Evolutionary conservation across 169 alveolate genomes (phyloP).

Genomic region (Eimeria maxima): DNA sequence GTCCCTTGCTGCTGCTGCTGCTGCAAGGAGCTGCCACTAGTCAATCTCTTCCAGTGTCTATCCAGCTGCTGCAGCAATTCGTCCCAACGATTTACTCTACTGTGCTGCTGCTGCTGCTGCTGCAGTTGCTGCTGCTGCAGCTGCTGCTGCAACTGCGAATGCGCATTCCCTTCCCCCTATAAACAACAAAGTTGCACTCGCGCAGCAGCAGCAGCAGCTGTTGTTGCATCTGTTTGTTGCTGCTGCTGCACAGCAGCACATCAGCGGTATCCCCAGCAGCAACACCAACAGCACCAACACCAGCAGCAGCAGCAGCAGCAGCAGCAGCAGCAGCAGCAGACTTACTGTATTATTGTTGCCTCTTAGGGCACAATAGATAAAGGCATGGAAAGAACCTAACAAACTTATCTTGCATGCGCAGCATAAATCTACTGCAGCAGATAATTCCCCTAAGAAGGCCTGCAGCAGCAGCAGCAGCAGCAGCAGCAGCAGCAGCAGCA

Average conservation of each 20-base stretch:
- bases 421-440: conserved; percentile 67
- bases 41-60: conserved; percentile 44
- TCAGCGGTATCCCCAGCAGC: background rate
- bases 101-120: conserved; percentile 61
- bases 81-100: conserved; percentile 19
- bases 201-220: background rate
- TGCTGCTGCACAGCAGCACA: background rate
- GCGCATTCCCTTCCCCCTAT: background rate
- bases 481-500: conserved; percentile 54
- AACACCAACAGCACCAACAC: too few species aligned
- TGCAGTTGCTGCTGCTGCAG: conserved; percentile 45
- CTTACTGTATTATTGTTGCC: background rate
- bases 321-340: conserved; percentile 8
- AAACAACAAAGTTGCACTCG: background rate
- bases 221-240: background rate
- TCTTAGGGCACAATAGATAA: conserved; percentile 45
- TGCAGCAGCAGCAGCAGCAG: conserved; percentile 67
- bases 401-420: background rate
- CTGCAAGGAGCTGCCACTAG: background rate
- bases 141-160: background rate
- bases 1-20: conserved; percentile 14
- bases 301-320: background rate
- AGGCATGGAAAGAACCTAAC: background rate
- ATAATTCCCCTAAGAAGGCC: conserved; percentile 54
- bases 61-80: conserved; percentile 60